Percentiles rank a stretch among this genome's conserved stretches.
phyloP scores from a whole-genome alignment of 805 yeast species.

The Candida adriatica region DNA sequence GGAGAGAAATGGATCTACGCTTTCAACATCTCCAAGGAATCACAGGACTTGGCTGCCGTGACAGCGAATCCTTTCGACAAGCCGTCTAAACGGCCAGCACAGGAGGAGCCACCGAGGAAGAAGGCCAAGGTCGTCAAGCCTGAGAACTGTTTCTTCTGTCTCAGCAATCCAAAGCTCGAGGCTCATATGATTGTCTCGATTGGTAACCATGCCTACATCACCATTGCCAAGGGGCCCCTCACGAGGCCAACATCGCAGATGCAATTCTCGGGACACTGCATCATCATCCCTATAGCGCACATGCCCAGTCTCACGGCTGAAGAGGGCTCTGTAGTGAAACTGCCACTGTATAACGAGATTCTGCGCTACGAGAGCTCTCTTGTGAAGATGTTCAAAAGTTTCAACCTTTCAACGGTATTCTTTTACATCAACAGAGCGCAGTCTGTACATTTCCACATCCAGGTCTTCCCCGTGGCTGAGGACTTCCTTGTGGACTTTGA shows the following conservation, averaged over 20 bases:
- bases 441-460: constrained; percentile 72
- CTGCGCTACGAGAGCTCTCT: constrained; percentile 40
- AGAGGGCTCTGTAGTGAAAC: constrained; percentile 17
- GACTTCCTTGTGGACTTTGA: constrained; percentile 37
- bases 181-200: constrained; percentile 77
- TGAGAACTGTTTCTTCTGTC: constrained; percentile 70
- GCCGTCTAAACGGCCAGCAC: neutral
- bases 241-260: constrained; percentile 42
- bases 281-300: constrained; percentile 76
- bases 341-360: constrained; percentile 39
- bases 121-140: constrained; percentile 41
- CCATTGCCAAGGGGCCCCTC: constrained; percentile 84
- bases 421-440: constrained; percentile 62
- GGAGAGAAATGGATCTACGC: constrained; percentile 72
- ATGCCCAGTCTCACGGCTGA: constrained; percentile 35
- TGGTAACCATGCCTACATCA: constrained; percentile 57
- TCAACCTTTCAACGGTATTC: constrained; percentile 46
- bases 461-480: constrained; percentile 63
- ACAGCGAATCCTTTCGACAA: constrained; percentile 28
- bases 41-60: constrained; percentile 19
- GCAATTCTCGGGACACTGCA: constrained; percentile 72
- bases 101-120: constrained; percentile 8
- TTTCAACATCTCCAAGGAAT: constrained; percentile 36
- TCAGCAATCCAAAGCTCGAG: constrained; percentile 71
- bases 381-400: constrained; percentile 35